Conservation (phyloP, 2,329 filamentous ascomycete species). For the Fusarium sp. region DNA sequence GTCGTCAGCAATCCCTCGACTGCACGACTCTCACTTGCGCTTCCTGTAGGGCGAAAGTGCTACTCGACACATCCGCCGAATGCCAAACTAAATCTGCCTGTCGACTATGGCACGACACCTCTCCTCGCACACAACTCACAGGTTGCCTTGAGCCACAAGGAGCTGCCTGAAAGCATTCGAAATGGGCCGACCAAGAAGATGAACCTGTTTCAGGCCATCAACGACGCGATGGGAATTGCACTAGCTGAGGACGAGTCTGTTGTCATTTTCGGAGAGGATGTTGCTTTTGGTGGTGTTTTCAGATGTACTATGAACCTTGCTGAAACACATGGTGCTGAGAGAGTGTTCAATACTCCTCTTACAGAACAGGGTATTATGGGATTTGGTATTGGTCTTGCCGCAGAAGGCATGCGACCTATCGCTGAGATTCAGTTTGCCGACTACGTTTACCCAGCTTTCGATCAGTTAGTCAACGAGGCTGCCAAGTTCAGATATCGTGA, state of each 20-base stretch:
- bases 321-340: constrained; percentile 84
- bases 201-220: constrained; percentile 95
- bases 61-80: constrained; percentile 68
- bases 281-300: constrained; percentile 97
- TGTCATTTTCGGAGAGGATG: constrained; percentile 94
- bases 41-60: constrained; percentile 35
- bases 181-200: constrained; percentile 82
- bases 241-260: constrained; percentile 86
- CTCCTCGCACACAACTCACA: constrained; percentile 83
- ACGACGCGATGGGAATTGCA: constrained; percentile 85
- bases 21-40: constrained; percentile 29
- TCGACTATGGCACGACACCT: constrained; percentile 85
- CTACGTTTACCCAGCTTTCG: constrained; percentile 92
- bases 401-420: constrained; percentile 90
- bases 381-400: constrained; percentile 89
- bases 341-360: constrained; percentile 96
- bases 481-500: constrained; percentile 87
- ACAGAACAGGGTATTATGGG: constrained; percentile 95
- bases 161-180: constrained; percentile 72
- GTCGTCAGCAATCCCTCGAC: constrained; percentile 22
- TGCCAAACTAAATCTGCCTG: constrained; percentile 80
- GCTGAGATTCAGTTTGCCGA: constrained; percentile 97
- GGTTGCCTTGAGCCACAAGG: constrained; percentile 73
- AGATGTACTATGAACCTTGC: constrained; percentile 91
- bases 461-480: constrained; percentile 93